These are phyloP conservation scores for Funneliformis geosporum DNA, from an alignment of 192 early-diverging fungal genomes.

Conservation along the genomic window DNA sequence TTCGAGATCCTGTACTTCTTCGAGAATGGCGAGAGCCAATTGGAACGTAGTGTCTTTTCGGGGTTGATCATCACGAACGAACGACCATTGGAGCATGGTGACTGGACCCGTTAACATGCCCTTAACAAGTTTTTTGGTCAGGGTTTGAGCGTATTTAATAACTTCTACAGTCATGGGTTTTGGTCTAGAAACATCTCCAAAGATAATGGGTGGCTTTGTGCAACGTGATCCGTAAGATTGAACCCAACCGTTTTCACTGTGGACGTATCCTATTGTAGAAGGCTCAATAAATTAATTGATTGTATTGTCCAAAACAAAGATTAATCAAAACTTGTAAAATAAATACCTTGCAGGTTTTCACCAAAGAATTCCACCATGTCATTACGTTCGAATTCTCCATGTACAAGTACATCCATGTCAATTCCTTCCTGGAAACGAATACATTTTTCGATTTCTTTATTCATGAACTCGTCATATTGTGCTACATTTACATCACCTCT, in stretches of 20 bases:
- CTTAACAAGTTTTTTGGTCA: conserved; percentile 93
- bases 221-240: conserved; percentile 96
- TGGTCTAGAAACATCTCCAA: conserved; percentile 91
- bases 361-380: conserved; percentile 99
- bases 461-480: conserved; percentile 82
- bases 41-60: conserved; percentile 80
- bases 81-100: conserved; percentile 98
- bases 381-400: conserved; percentile 97
- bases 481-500: conserved; percentile 69
- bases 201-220: conserved; percentile 97
- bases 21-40: conserved; percentile 92
- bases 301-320: neutral
- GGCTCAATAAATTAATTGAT: neutral
- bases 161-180: conserved; percentile 90
- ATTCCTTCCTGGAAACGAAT: conserved; percentile 87
- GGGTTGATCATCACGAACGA: conserved; percentile 96
- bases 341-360: conserved; percentile 79
- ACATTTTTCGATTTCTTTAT: conserved; percentile 80
- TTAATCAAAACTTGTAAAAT: neutral
- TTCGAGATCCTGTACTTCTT: conserved; percentile 95
- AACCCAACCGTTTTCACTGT: conserved; percentile 97
- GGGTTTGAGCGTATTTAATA: conserved; percentile 83
- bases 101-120: conserved; percentile 99
- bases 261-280: conserved; percentile 60
- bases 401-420: conserved; percentile 93